Evolutionary conservation across 2,329 filamentous ascomycete genomes (phyloP), one percentile per base, ranked within the genome.

Genomic region (Hypoxylon sp.): DNA sequence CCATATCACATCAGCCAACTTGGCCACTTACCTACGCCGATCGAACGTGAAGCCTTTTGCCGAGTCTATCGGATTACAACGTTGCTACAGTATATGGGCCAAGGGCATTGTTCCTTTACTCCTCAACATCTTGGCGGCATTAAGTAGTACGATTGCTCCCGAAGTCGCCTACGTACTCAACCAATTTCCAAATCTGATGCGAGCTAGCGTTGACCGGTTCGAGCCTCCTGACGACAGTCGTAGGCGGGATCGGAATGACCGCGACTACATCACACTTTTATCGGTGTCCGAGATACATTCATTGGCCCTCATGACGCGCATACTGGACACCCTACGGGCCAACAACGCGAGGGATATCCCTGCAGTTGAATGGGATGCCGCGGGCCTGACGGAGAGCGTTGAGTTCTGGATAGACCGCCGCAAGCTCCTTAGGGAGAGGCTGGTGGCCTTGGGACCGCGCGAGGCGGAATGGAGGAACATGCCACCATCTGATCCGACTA

Each of bases 161-260:
- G 96, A 99, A 79, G 89, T 98, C 5, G 88, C 92, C 0, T 90
- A 90, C 63, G 97, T 98, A 76, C 85, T 99, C 28, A 97, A 97
- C 76, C 91, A 94, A 77, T 99, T 97, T 78, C 91, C 93, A 10
- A 87, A 89, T 50, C 90, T 98, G 64, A 85, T 99, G 9, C 81
- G 83, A 45, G 88, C 92, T 30, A 93, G 93, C 11, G 86, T 91
- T 6, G 87, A 89, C 55, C 87, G 91, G 0, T 89, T 98, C 68
- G 90, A 93, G 75, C 82, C 87, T 34, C 83, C 88, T 21, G 80
- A 86, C 0, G 82, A 84, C 5, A 87, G 84, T 70, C 83, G 87
- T 32, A 88, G 87, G 13, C 79, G 86, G 25, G 80, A n/a, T 80
- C 83, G 10, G 86, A 88, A 56, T 32, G 72, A 75, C 19, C 71